Evolutionary conservation across 257 asterid genomes (phyloP).

Genomic region (Datura wrightii): DNA sequence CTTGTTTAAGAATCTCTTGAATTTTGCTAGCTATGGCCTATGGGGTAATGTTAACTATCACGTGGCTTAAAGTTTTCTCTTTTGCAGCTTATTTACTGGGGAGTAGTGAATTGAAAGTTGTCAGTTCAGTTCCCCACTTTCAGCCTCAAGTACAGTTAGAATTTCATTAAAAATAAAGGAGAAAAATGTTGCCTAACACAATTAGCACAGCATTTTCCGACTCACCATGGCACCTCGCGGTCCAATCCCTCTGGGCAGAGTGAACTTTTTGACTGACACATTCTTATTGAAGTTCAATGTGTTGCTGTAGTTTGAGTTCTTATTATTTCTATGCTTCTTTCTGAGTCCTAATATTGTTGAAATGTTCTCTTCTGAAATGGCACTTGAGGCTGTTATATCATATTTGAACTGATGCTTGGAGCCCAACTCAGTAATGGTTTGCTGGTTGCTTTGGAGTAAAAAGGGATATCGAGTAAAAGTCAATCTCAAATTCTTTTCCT

Average conservation of each 20-base stretch:
- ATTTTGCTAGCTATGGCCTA: background rate
- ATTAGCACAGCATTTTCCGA: background rate
- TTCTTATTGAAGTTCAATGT: background rate
- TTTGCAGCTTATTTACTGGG: background rate
- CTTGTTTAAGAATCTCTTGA: background rate
- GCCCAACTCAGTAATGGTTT: background rate
- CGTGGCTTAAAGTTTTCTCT: background rate
- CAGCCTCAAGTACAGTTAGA: background rate
- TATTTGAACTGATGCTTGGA: background rate
- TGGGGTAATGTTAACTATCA: too few species aligned
- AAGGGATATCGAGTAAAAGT: too few species aligned
- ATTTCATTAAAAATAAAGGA: background rate
- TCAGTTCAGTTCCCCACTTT: background rate
- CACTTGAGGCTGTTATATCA: background rate
- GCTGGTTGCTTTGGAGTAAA: too few species aligned
- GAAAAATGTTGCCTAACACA: background rate
- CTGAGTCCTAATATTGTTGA: background rate
- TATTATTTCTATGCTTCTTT: background rate
- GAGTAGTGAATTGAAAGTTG: background rate
- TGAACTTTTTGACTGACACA: background rate
- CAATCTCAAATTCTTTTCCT: too few species aligned
- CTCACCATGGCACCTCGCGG: background rate
- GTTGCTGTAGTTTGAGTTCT: background rate
- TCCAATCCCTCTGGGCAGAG: background rate
- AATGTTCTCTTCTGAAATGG: background rate